These are phyloP conservation scores for Tolypocladium endophyticum DNA, from an alignment of 2,329 filamentous ascomycete genomes.

Conservation along the genomic window DNA sequence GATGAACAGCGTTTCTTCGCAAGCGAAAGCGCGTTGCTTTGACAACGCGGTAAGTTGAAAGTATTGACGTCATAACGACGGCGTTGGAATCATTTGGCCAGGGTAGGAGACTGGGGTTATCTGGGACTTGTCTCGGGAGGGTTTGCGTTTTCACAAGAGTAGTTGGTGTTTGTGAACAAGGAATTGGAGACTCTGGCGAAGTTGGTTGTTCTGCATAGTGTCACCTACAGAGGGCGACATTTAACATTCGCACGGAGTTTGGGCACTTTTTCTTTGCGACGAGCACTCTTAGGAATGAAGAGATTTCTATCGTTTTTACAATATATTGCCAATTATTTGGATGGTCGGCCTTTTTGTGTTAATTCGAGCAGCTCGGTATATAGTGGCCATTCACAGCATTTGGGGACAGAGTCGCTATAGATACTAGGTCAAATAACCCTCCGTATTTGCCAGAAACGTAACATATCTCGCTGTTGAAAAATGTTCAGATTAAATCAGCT, in stretches of 20 bases:
- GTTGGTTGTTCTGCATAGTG: not conserved
- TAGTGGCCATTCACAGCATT: not conserved
- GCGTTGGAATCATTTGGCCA: conserved; percentile 12
- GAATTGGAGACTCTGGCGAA: not conserved
- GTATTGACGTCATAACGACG: not conserved
- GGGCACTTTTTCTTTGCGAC: not conserved
- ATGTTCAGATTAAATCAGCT: too few species aligned
- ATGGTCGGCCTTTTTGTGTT: not conserved
- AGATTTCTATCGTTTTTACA: not conserved
- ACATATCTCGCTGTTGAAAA: too few species aligned
- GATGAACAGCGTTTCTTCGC: not conserved
- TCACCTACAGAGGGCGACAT: not conserved
- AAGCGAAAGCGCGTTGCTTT: not conserved
- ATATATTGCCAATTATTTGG: not conserved
- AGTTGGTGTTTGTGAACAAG: not conserved
- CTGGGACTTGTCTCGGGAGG: conserved; percentile 6
- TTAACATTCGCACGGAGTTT: conserved; percentile 1
- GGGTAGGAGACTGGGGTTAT: conserved; percentile 5
- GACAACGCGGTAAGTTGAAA: not conserved
- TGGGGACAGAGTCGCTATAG: too few species aligned
- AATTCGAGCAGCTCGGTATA: not conserved
- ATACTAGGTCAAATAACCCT: too few species aligned
- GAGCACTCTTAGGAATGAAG: not conserved
- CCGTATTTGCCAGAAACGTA: too few species aligned
- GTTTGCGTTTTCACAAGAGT: conserved; percentile 5